A percentile compares a stretch with the other conserved stretches of the same genome.
phyloP scores from a whole-genome alignment of 331 rosid genomes.

The Acacia concinna region DNA sequence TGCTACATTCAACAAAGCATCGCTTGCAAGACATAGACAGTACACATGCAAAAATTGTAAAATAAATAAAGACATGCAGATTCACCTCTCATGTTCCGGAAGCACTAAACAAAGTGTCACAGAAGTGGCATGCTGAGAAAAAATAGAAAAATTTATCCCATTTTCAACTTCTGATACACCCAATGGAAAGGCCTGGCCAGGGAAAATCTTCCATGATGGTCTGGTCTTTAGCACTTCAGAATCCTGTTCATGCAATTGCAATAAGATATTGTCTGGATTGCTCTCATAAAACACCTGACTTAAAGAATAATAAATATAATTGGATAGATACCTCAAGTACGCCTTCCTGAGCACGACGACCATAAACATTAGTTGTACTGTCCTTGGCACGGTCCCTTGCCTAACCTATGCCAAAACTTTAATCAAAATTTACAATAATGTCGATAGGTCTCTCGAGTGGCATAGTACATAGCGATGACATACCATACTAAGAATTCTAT shows the following conservation, averaged over 20 bases:
- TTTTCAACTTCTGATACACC: conserved; percentile 80
- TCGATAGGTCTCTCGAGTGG: conserved; percentile 27
- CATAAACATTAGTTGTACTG: conserved; percentile 42
- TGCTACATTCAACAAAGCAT: background rate
- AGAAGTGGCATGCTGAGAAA: conserved; percentile 85
- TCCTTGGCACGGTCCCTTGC: conserved; percentile 44
- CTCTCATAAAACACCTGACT: background rate
- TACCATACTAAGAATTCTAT: conserved; percentile 52
- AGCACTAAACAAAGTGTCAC: conserved; percentile 76
- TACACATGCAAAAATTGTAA: background rate
- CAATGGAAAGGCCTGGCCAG: conserved; percentile 86
- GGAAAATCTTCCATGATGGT: conserved; percentile 49
- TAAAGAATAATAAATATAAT: conserved; percentile 8
- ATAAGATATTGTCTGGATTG: conserved; percentile 1
- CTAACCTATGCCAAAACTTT: conserved; percentile 65
- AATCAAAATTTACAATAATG: conserved; percentile 24
- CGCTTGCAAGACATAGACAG: background rate
- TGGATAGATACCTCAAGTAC: conserved; percentile 63
- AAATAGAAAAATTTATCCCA: conserved; percentile 87
- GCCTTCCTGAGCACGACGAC: conserved; percentile 52
- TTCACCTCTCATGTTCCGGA: conserved; percentile 53
- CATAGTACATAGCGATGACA: conserved; percentile 29
- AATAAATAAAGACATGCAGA: conserved; percentile 19
- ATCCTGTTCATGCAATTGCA: conserved; percentile 63
- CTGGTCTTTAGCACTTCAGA: conserved; percentile 43